These are phyloP conservation scores for Hypoxylon sp. DNA, from an alignment of 2,329 filamentous ascomycete species.

Conservation along the genomic window DNA sequence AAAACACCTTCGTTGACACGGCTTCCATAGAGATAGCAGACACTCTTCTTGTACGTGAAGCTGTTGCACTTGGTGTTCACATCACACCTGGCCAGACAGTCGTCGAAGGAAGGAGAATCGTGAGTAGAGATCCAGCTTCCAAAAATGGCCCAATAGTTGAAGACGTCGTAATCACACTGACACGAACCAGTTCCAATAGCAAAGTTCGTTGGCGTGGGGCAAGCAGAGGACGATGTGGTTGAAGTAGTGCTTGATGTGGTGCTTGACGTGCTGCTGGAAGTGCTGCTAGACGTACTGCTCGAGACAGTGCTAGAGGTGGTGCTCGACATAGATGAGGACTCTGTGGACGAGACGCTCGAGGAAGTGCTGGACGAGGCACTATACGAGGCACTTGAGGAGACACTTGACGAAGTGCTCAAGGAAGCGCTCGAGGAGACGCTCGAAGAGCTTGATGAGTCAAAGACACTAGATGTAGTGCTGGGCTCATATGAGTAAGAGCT, in stretches of 20 bases:
- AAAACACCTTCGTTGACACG: conserved; percentile 24
- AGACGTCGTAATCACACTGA: conserved; percentile 29
- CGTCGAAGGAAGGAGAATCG: conserved; percentile 8
- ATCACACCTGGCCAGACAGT: conserved; percentile 28
- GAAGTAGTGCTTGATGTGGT: conserved; percentile 15
- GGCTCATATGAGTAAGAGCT: conserved; percentile 5
- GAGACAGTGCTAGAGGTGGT: neutral
- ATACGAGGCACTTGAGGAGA: neutral
- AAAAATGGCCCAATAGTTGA: conserved; percentile 13
- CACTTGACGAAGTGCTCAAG: neutral
- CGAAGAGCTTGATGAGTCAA: neutral
- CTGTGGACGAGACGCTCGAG: neutral
- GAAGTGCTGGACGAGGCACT: neutral
- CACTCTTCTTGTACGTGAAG: conserved; percentile 19
- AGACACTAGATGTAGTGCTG: conserved; percentile 12
- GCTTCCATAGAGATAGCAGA: conserved; percentile 17
- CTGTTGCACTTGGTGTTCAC: conserved; percentile 16
- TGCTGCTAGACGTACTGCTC: neutral
- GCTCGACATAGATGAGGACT: conserved; percentile 9
- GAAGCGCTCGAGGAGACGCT: neutral
- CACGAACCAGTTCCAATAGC: conserved; percentile 20
- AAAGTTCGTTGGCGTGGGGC: conserved; percentile 31
- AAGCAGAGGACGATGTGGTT: conserved; percentile 18
- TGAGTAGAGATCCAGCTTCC: neutral
- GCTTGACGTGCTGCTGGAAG: neutral